phyloP scores from a whole-genome alignment of 768 basidiomycete genomes.

The Termitomyces sp. region DNA sequence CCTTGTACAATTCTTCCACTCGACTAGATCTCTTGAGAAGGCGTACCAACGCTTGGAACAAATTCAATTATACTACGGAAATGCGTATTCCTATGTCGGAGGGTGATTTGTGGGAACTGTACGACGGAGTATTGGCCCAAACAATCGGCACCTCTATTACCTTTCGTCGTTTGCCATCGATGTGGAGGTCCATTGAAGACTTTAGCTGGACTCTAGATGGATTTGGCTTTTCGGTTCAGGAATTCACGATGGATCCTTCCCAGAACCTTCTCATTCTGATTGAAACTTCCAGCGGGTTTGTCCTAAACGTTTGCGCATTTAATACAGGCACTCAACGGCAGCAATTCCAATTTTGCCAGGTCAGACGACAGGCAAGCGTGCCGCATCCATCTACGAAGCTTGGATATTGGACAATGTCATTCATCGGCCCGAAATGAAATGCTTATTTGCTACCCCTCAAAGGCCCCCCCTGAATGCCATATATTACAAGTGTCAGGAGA shows the following conservation, averaged over 20 bases:
- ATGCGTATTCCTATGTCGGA: neutral
- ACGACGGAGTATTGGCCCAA: neutral
- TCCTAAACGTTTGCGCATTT: neutral
- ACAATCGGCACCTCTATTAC: neutral
- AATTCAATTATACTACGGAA: neutral
- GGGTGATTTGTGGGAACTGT: neutral
- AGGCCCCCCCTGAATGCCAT: neutral
- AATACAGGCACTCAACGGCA: neutral
- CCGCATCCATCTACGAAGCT: neutral
- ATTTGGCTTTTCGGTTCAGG: neutral
- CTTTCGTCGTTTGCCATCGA: neutral
- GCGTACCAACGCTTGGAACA: neutral
- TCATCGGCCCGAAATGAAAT: neutral
- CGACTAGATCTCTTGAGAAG: neutral
- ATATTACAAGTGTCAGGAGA: neutral
- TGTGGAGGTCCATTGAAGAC: neutral
- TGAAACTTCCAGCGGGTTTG: neutral
- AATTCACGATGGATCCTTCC: neutral
- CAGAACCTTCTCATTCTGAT: neutral
- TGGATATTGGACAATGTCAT: neutral
- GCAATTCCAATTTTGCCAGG: neutral
- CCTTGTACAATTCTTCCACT: neutral
- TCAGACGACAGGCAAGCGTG: neutral
- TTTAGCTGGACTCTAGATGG: neutral
- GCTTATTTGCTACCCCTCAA: neutral